These are phyloP conservation scores for Raphanus sativus DNA, from an alignment of 345 rosid genomes.

Conservation along the genomic window DNA sequence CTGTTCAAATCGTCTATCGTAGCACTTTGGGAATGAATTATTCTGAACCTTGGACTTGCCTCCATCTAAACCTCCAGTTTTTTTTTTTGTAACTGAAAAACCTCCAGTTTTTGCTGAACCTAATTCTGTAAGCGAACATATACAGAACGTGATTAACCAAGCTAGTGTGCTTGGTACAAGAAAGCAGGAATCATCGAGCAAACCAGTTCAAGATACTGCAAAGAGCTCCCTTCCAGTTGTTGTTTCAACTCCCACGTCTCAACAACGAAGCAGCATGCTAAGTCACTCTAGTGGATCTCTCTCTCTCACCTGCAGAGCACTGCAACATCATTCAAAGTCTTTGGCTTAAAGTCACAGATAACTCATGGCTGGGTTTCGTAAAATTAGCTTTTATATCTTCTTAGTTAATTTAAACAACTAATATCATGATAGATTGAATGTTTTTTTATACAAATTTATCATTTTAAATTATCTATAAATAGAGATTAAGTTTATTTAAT, in stretches of 20 bases:
- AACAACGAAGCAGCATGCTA: slow-evolving; percentile 27
- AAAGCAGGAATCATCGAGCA: slow-evolving; percentile 37
- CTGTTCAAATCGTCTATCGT: too few relatives aligned
- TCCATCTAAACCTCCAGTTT: too few relatives aligned
- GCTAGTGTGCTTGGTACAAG: slow-evolving; percentile 32
- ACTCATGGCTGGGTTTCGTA: slow-evolving; percentile 60
- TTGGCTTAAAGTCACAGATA: slow-evolving; percentile 66
- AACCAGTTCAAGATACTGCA: slow-evolving; percentile 36
- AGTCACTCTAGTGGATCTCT: slow-evolving; percentile 29
- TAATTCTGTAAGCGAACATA: slow-evolving; percentile 35
- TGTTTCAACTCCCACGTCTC: slow-evolving; percentile 41
- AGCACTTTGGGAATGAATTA: too few relatives aligned
- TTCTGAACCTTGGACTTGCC: too few relatives aligned
- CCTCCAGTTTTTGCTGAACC: slow-evolving; percentile 34
- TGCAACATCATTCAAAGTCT: slow-evolving; percentile 49
- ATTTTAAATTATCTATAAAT: too few relatives aligned
- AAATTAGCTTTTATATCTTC: too few relatives aligned
- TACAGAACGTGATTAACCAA: slow-evolving; percentile 33
- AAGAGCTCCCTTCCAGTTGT: slow-evolving; percentile 34
- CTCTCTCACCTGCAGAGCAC: slow-evolving; percentile 16
- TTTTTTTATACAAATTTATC: too few relatives aligned
- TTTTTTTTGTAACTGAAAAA: too few relatives aligned
- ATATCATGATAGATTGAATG: too few relatives aligned
- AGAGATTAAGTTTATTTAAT: too few relatives aligned
- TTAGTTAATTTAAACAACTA: too few relatives aligned